phyloP scores from a whole-genome alignment of 2,329 filamentous ascomycete genomes.

The Didymella exigua region DNA sequence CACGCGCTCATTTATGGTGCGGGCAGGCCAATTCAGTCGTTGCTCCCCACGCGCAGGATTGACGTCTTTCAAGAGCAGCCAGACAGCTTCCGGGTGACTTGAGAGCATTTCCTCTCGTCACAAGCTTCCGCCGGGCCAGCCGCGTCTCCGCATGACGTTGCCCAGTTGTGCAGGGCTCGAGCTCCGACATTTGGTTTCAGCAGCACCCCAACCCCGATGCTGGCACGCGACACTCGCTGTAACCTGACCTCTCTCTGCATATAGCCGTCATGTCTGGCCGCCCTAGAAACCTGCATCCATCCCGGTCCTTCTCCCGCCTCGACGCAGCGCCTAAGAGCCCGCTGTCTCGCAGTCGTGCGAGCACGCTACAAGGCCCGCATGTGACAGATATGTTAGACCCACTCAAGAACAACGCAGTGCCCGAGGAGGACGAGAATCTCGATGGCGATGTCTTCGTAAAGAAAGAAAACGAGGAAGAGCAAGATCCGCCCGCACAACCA shows the following conservation, averaged over 20 bases:
- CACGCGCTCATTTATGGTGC: conserved; percentile 3
- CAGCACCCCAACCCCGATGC: conserved; percentile 29
- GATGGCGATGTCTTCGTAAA: conserved; percentile 51
- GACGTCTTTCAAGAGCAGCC: background rate
- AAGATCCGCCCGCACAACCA: conserved; percentile 28
- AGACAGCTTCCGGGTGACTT: background rate
- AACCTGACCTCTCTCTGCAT: background rate
- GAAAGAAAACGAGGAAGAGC: conserved; percentile 44
- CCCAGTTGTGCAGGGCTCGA: conserved; percentile 22
- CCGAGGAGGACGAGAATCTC: conserved; percentile 42
- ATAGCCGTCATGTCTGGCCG: conserved; percentile 36
- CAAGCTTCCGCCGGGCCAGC: conserved; percentile 18
- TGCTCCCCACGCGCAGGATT: background rate
- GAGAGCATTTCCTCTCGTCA: background rate
- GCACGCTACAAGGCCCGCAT: conserved; percentile 53
- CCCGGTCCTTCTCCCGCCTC: conserved; percentile 58
- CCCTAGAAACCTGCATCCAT: conserved; percentile 49
- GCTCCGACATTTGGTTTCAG: conserved; percentile 31
- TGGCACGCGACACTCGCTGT: conserved; percentile 29
- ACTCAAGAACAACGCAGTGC: conserved; percentile 44
- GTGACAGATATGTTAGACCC: conserved; percentile 53
- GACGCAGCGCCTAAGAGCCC: conserved; percentile 47
- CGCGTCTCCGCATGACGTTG: conserved; percentile 44
- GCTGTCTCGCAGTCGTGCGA: conserved; percentile 51
- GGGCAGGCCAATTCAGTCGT: background rate